Conservation (phyloP, 257 asterid genomes). For the Ilex aquifolium region DNA sequence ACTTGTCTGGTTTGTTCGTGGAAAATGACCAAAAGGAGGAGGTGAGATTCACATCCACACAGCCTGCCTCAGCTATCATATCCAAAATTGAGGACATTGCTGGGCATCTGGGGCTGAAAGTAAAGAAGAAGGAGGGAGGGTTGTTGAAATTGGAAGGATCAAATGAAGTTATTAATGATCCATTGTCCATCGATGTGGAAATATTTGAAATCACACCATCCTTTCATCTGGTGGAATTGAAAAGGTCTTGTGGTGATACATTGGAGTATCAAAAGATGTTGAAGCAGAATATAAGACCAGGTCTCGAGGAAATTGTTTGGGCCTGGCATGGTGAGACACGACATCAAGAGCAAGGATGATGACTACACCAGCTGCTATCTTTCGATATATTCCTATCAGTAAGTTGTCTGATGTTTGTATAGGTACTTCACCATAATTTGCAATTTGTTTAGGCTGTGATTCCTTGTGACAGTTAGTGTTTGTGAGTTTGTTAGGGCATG, state of each 20-base stretch:
- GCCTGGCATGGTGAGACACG: constrained; percentile 50
- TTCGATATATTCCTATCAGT: no score
- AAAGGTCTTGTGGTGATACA: constrained; percentile 49
- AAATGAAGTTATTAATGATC: constrained; percentile 23
- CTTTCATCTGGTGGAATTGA: constrained; percentile 62
- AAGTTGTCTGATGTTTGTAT: no score
- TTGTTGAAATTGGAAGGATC: constrained; percentile 38
- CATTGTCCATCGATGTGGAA: constrained; percentile 32
- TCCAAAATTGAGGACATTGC: constrained; percentile 57
- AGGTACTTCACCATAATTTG: no score
- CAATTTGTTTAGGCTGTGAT: no score
- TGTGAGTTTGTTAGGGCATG: no score
- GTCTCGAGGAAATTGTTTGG: constrained; percentile 41
- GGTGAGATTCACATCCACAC: constrained; percentile 48
- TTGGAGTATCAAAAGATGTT: constrained; percentile 46
- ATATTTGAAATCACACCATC: constrained; percentile 47
- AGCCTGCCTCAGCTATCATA: constrained; percentile 33
- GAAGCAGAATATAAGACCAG: constrained; percentile 24
- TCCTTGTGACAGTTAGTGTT: no score
- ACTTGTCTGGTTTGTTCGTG: constrained; percentile 71
- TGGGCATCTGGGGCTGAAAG: constrained; percentile 25
- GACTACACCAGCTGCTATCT: not conserved
- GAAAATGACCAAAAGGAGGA: constrained; percentile 56
- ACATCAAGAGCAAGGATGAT: not conserved
- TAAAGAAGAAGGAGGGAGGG: constrained; percentile 49